Evolutionary conservation across 2,329 filamentous ascomycete genomes (phyloP).

Genomic region (Pseudogymnoascus sp.): DNA sequence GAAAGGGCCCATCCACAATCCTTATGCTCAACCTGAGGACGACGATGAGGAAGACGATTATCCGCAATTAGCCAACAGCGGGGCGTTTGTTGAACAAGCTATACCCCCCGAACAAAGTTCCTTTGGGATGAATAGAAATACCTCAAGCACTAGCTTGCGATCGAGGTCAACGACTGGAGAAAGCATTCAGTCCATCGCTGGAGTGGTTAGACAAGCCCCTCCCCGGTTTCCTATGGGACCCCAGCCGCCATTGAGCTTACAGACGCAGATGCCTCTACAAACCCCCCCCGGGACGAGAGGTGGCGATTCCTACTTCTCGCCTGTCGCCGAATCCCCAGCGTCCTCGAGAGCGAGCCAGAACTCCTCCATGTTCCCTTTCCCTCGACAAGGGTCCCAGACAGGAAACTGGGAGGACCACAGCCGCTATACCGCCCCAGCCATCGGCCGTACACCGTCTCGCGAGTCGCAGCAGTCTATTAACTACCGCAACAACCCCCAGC

Average conservation of each 20-base stretch:
- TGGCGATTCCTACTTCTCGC: slow-evolving; percentile 85
- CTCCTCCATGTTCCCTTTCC: slow-evolving; percentile 75
- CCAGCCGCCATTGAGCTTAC: slow-evolving; percentile 56
- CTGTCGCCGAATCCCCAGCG: slow-evolving; percentile 68
- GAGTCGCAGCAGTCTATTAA: slow-evolving; percentile 60
- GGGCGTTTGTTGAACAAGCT: slow-evolving; percentile 27
- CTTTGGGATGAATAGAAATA: slow-evolving; percentile 55
- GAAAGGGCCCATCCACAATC: slow-evolving; percentile 63
- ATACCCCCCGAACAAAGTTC: slow-evolving; percentile 32
- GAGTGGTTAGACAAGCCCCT: slow-evolving; percentile 47
- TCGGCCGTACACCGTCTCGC: slow-evolving; percentile 71
- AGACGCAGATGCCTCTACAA: slow-evolving; percentile 40
- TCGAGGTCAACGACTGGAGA: slow-evolving; percentile 69
- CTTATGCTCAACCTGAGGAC: slow-evolving; percentile 60
- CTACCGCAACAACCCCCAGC: slow-evolving; percentile 56
- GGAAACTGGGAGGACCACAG: slow-evolving; percentile 64
- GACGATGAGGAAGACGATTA: slow-evolving; percentile 52
- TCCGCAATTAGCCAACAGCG: slow-evolving; percentile 21
- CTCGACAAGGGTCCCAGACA: slow-evolving; percentile 62
- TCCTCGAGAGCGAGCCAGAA: slow-evolving; percentile 68
- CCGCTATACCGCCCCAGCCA: slow-evolving; percentile 81
- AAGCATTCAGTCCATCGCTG: slow-evolving; percentile 49
- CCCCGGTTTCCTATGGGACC: slow-evolving; percentile 58
- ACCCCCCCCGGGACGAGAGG: slow-evolving; percentile 28
- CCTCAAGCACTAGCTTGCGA: slow-evolving; percentile 66